phyloP scores from a whole-genome alignment of 345 rosid species.

The Jatropha curcas region DNA sequence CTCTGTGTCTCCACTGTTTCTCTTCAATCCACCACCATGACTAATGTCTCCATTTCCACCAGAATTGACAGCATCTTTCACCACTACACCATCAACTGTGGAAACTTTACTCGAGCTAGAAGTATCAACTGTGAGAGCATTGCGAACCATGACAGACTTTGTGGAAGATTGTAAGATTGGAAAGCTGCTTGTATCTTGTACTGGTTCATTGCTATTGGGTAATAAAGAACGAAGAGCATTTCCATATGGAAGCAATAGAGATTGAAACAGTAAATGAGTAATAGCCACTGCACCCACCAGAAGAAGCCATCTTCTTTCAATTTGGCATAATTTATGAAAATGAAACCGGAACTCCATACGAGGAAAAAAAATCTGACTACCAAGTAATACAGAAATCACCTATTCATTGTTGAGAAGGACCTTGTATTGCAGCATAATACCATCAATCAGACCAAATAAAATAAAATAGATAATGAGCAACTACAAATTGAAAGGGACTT shows the following conservation, averaged over 20 bases:
- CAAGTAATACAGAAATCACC: constrained; percentile 15
- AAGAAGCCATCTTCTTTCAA: constrained; percentile 57
- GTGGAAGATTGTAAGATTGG: constrained; percentile 30
- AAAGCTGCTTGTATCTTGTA: constrained; percentile 24
- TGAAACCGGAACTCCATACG: constrained; percentile 46
- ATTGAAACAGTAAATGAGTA: constrained; percentile 63
- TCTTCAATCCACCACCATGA: constrained; percentile 15
- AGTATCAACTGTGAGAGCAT: constrained; percentile 56
- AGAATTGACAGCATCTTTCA: constrained; percentile 26
- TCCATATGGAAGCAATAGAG: constrained; percentile 63
- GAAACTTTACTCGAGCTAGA: constrained; percentile 36
- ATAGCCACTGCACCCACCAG: constrained; percentile 50
- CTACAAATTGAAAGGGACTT: not conserved
- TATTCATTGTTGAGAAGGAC: not conserved
- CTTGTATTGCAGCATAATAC: not conserved
- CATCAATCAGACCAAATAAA: no score
- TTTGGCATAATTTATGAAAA: constrained; percentile 36
- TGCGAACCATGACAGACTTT: constrained; percentile 46
- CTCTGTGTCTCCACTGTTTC: constrained; percentile 12
- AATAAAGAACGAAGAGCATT: constrained; percentile 59
- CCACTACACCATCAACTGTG: constrained; percentile 19
- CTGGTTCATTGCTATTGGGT: constrained; percentile 26
- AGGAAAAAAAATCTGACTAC: constrained; percentile 15
- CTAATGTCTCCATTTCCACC: constrained; percentile 16
- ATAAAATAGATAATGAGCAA: not conserved